Conservation (phyloP, 208 protist species). For the Acanthamoeba divionensis region DNA sequence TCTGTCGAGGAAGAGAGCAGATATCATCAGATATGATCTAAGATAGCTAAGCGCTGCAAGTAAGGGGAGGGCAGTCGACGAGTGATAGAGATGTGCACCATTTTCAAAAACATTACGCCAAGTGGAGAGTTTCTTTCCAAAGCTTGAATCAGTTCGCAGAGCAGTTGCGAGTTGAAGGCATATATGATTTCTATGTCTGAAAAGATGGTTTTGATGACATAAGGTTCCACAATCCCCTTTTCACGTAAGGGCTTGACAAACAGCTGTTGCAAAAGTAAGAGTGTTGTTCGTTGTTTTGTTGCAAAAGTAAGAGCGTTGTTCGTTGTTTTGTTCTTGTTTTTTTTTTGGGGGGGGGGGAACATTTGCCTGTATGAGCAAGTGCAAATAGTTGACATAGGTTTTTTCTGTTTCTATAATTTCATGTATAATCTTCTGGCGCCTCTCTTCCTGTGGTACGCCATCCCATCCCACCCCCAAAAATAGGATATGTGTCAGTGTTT, state of each 20-base stretch:
- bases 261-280: too few relatives aligned
- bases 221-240: not conserved
- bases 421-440: not conserved
- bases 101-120: constrained; percentile 13
- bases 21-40: too few relatives aligned
- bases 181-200: constrained; percentile 20
- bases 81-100: not conserved
- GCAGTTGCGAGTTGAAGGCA: constrained; percentile 47
- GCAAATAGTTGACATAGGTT: not conserved
- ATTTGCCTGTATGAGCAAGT: not conserved
- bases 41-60: not conserved
- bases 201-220: not conserved
- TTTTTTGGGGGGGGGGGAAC: too few relatives aligned
- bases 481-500: too few relatives aligned
- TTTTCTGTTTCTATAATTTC: constrained; percentile 22
- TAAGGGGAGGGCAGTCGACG: not conserved
- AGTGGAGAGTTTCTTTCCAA: not conserved
- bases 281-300: too few relatives aligned
- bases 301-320: too few relatives aligned
- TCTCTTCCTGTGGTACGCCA: constrained; percentile 38
- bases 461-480: too few relatives aligned
- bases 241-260: constrained; percentile 5
- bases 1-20: not conserved
- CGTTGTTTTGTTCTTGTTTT: too few relatives aligned
- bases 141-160: not conserved